These are phyloP conservation scores for Elsinoe necatrix DNA, from an alignment of 2,329 filamentous ascomycete genomes.

Conservation along the genomic window DNA sequence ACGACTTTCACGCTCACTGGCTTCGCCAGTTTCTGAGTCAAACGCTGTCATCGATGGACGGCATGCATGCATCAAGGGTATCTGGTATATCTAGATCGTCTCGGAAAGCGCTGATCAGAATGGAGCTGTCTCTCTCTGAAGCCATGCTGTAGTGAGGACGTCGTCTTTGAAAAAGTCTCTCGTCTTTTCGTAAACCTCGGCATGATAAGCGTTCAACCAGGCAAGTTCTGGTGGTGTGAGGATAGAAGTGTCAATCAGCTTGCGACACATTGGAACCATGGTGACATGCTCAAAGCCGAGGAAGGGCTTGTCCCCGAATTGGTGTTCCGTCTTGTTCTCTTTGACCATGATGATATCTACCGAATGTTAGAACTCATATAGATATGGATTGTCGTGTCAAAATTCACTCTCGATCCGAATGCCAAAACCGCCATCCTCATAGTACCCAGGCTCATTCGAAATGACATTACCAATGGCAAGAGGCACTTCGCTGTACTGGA, in stretches of 20 bases:
- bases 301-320: slow-evolving; percentile 89
- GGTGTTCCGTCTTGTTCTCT: slow-evolving; percentile 76
- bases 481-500: slow-evolving; percentile 85
- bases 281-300: slow-evolving; percentile 95
- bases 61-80: neutral
- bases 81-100: slow-evolving; percentile 14
- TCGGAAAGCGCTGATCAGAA: slow-evolving; percentile 34
- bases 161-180: slow-evolving; percentile 66
- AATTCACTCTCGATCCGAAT: slow-evolving; percentile 80
- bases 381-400: neutral
- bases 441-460: slow-evolving; percentile 91
- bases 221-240: slow-evolving; percentile 65
- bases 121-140: slow-evolving; percentile 75
- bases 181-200: slow-evolving; percentile 74
- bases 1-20: slow-evolving; percentile 63
- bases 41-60: neutral
- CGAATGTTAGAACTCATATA: slow-evolving; percentile 11
- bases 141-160: slow-evolving; percentile 64
- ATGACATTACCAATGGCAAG: slow-evolving; percentile 88
- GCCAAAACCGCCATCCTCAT: slow-evolving; percentile 89
- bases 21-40: slow-evolving; percentile 47
- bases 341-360: slow-evolving; percentile 75
- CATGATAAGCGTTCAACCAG: slow-evolving; percentile 83
- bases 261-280: slow-evolving; percentile 89
- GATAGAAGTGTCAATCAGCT: slow-evolving; percentile 67